A percentile compares a stretch with the other conserved stretches of the same genome.
phyloP scores from a whole-genome alignment of 2,329 filamentous ascomycete genomes.

The Paradendryphiella salina region DNA sequence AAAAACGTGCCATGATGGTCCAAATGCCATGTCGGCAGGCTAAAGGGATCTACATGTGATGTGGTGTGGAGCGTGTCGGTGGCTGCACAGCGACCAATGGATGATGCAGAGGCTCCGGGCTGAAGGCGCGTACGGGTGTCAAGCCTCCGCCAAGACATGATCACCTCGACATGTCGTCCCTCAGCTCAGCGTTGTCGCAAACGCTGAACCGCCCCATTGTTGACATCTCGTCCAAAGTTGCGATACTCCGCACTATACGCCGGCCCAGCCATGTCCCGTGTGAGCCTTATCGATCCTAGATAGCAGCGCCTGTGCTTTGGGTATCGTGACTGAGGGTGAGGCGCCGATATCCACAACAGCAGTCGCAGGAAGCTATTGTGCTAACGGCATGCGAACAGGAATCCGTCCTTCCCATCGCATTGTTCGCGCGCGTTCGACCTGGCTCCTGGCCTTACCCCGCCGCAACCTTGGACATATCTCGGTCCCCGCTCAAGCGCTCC shows the following conservation, averaged over 20 bases:
- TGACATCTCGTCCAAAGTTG: background rate
- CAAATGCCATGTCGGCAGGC: background rate
- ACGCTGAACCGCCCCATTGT: conserved; percentile 1
- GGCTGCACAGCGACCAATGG: conserved; percentile 5
- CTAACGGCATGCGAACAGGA: conserved; percentile 9
- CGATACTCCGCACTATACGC: background rate
- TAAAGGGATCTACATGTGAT: background rate
- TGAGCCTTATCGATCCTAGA: conserved; percentile 27
- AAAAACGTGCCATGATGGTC: background rate
- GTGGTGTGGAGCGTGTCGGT: conserved; percentile 2
- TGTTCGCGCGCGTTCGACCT: background rate
- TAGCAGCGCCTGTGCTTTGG: conserved; percentile 9
- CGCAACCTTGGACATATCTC: background rate
- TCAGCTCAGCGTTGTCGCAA: conserved; percentile 6
- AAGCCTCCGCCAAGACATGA: conserved; percentile 13
- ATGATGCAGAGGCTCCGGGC: conserved; percentile 5
- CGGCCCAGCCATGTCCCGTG: conserved; percentile 36
- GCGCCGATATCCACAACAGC: conserved; percentile 10
- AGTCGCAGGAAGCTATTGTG: conserved; percentile 3
- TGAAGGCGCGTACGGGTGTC: conserved; percentile 4
- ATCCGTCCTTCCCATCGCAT: conserved; percentile 2
- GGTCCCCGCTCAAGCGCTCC: conserved; percentile 10
- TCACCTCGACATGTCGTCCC: conserved; percentile 8
- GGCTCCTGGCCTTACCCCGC: background rate
- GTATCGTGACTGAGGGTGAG: conserved; percentile 19